These are phyloP conservation scores for Kregervanrija delftensis DNA, from an alignment of 805 yeast genomes.

Conservation along the genomic window DNA sequence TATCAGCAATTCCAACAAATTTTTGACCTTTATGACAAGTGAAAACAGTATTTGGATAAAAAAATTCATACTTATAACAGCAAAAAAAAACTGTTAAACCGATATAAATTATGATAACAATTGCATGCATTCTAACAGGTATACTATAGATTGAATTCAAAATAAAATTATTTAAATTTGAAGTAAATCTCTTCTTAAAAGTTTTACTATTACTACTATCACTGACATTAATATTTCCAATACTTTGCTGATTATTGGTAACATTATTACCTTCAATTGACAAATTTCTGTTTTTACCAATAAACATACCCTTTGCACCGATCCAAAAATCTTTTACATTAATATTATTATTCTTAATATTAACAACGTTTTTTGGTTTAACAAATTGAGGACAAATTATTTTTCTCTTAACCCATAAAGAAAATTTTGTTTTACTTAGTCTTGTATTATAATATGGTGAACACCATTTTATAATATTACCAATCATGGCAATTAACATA, in stretches of 20 bases:
- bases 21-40: constrained; percentile 22
- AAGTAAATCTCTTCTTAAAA: not conserved
- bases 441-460: constrained; percentile 24
- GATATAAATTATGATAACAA: constrained; percentile 24
- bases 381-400: constrained; percentile 27
- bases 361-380: constrained; percentile 11
- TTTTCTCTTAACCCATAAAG: constrained; percentile 28
- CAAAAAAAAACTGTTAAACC: constrained; percentile 22
- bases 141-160: constrained; percentile 16
- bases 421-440: constrained; percentile 14
- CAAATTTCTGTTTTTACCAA: constrained; percentile 1
- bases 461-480: constrained; percentile 30
- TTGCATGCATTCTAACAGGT: constrained; percentile 29
- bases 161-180: constrained; percentile 4
- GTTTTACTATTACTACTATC: not conserved
- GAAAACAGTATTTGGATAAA: constrained; percentile 26
- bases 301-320: constrained; percentile 7
- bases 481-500: constrained; percentile 17
- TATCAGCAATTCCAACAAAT: constrained; percentile 33
- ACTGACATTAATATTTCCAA: not conserved
- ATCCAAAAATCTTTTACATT: not conserved
- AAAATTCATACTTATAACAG: constrained; percentile 21
- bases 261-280: not conserved
- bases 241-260: not conserved
- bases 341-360: not conserved